A percentile compares a stretch with the other conserved stretches of the same genome.
Conservation (phyloP, 2,329 filamentous ascomycete genomes). For the Madurella mycetomatis region DNA sequence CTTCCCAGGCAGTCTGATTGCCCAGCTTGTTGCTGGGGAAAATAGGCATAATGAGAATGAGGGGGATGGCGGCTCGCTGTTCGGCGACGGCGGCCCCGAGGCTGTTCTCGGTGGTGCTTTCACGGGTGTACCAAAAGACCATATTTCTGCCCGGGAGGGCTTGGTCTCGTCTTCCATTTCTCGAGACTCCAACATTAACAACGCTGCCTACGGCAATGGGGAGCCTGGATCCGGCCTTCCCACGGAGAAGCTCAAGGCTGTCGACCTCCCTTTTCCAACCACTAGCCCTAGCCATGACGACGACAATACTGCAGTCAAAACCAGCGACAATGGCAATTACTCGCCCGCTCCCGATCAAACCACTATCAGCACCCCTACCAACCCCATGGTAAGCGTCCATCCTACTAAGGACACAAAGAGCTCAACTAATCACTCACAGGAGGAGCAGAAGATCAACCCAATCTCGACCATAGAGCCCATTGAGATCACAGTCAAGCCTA, state of each 20-base stretch:
- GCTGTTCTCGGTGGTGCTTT: neutral
- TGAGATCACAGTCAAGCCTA: too few relatives aligned
- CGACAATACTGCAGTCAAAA: neutral
- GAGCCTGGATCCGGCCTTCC: neutral
- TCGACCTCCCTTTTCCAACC: neutral
- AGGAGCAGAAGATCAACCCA: too few relatives aligned
- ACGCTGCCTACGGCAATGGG: neutral
- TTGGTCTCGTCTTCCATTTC: too few relatives aligned
- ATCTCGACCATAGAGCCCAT: too few relatives aligned
- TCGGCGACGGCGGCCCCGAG: slow-evolving; percentile 1
- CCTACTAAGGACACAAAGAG: too few relatives aligned
- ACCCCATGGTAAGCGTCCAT: neutral
- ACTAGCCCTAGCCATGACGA: neutral
- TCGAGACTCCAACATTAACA: neutral
- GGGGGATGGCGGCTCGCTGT: slow-evolving; percentile 7
- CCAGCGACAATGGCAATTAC: neutral
- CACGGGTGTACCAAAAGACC: neutral
- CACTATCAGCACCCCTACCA: neutral
- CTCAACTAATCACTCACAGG: too few relatives aligned
- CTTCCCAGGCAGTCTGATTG: neutral
- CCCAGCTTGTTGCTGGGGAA: neutral
- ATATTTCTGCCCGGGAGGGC: neutral
- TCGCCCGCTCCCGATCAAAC: neutral
- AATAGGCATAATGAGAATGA: neutral
- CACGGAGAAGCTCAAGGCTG: neutral